These are phyloP conservation scores for Berkeleyomyces basicola DNA, from an alignment of 2,329 filamentous ascomycete species.

Conservation along the genomic window DNA sequence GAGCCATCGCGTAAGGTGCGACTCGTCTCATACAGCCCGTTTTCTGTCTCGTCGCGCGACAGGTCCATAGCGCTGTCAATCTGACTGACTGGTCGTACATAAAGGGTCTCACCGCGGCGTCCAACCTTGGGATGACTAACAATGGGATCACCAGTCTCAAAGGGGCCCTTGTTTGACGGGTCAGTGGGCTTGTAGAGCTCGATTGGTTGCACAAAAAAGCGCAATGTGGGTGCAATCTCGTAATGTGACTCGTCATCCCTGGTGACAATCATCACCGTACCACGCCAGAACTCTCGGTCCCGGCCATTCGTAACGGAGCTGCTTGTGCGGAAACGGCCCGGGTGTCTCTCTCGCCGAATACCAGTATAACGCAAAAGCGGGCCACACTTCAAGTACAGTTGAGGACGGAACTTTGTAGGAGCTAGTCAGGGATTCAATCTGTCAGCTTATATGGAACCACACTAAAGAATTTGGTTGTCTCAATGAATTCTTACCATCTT, in stretches of 20 bases:
- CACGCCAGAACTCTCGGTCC: conserved; percentile 75
- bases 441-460: neutral
- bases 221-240: conserved; percentile 57
- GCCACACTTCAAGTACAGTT: conserved; percentile 74
- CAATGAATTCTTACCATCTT: conserved; percentile 26
- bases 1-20: conserved; percentile 35
- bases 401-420: conserved; percentile 63
- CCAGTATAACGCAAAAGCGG: conserved; percentile 83
- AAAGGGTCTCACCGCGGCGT: conserved; percentile 69
- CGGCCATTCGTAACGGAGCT: conserved; percentile 15
- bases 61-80: conserved; percentile 63
- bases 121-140: conserved; percentile 77
- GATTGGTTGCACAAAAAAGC: conserved; percentile 75
- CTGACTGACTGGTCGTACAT: conserved; percentile 77
- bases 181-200: conserved; percentile 51
- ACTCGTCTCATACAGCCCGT: conserved; percentile 63
- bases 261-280: conserved; percentile 91
- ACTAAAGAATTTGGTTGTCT: neutral
- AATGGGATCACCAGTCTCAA: conserved; percentile 78
- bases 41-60: conserved; percentile 62
- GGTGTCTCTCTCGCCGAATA: conserved; percentile 45
- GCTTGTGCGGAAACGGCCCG: conserved; percentile 21
- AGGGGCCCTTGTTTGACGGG: conserved; percentile 37
- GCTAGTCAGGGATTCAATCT: conserved; percentile 19
- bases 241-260: conserved; percentile 72